Conservation (phyloP, 805 yeast genomes). For the Cyberlindnera japonica region DNA sequence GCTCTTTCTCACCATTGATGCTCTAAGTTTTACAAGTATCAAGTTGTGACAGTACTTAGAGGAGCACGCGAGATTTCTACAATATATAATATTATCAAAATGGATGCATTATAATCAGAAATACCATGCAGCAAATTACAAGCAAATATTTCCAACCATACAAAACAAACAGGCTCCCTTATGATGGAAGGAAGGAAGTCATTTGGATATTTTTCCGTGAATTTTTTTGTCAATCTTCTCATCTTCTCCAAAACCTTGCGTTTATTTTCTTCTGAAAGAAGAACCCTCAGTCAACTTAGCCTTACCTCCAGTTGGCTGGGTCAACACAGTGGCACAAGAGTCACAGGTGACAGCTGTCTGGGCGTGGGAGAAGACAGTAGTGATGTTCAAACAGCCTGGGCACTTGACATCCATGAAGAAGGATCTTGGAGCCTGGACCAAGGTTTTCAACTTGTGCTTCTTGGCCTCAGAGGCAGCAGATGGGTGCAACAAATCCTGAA, state of each 20-base stretch:
- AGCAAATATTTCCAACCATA: conserved; percentile 6
- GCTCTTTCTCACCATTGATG: too few species aligned
- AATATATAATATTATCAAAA: conserved; percentile 1
- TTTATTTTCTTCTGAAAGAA: conserved; percentile 98
- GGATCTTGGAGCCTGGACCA: conserved; percentile 98
- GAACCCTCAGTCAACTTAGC: conserved; percentile 99
- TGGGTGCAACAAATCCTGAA: conserved; percentile 99
- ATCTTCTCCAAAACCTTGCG: too few species aligned
- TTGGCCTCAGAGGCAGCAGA: conserved; percentile 93
- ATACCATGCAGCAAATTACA: conserved; percentile 9
- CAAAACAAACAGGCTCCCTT: conserved; percentile 1
- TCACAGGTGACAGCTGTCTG: conserved; percentile 99
- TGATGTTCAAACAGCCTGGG: conserved; percentile 98
- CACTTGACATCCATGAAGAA: conserved; percentile 99
- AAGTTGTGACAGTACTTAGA: too few species aligned
- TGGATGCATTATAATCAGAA: conserved; percentile 7
- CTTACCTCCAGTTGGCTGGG: conserved; percentile 99
- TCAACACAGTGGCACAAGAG: conserved; percentile 95
- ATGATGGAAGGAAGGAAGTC: too few species aligned
- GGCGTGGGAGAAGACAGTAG: conserved; percentile 99
- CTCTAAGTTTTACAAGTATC: not conserved
- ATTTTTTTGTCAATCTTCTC: conserved; percentile 1
- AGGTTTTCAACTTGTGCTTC: conserved; percentile 95
- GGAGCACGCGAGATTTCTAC: too few species aligned
- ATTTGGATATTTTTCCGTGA: conserved; percentile 2